Evolutionary conservation across 257 asterid species (phyloP), one percentile per base, ranked within the genome.

Genomic region (Jasminum sambac): DNA sequence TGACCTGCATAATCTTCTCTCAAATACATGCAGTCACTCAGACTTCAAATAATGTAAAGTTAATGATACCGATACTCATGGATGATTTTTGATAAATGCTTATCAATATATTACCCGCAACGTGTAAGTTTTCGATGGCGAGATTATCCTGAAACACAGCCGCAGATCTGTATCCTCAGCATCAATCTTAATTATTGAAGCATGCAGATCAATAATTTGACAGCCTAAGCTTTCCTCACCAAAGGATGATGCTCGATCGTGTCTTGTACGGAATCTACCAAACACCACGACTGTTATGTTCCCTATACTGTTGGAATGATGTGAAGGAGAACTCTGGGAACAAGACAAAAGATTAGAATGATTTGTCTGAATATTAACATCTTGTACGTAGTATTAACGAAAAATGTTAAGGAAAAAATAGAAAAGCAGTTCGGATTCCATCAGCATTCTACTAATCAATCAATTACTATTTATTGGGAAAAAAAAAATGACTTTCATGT

Each of bases 111-210:
- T 69, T 82, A 89, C 98, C 96, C 89, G 98, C 76, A 94, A 83
- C 36, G 98, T 94, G 74, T 84, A 91, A 57, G 93, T 85, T 82
- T 91, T 88, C 30, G 76, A 72, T 38, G 99, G 99, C 23, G 99
- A 94, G 72, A 94, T 94, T 75, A 94, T 83, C 81, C 99, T 81
- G 89, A 94, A 94, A 85, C 99, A 94, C 19, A 94, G 88, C 74
- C 98, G 88, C 77, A 94, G 76, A 81, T 94, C 98, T 68, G 91
- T 72, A 79, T 94, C 99, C 71, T 94, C 99, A 25, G 96, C 98
- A 76, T 94, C 99, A 59, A 86, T 79, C 84, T 94, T 94, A 59
- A 94, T 89, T 63, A 93, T 91, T 67, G 99, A 86, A 63, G 98
- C 88, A 57, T 81, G 96, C 82, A 94, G 86, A 86, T 91, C 97